Evolutionary conservation across 106 monocot species (phyloP), one percentile per base, ranked within the genome.

Genomic region (Vanilla planifolia): DNA sequence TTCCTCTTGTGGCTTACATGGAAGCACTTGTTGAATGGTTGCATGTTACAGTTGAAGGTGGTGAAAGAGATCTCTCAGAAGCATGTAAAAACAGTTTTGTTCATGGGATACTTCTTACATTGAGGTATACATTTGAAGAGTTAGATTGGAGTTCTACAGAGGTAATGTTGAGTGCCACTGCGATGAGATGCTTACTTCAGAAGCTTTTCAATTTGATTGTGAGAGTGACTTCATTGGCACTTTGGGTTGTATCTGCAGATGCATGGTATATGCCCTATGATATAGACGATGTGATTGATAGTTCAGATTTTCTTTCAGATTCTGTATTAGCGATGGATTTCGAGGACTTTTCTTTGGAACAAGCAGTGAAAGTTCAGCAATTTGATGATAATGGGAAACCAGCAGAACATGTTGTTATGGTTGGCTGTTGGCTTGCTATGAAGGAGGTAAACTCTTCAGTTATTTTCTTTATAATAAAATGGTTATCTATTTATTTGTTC

Each of bases 381-480:
- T 25, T 25, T 25, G 69, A 55, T 7, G 60, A 72, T 57, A 65
- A 77, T 53, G 68, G n/a, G 6, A 77, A 68, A 76, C 79, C 76
- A 59, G 55, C 71, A 13, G 77, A 86, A 42, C 98, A 98, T 36
- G 70, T 74, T 73, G 79, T 98, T 64, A 98, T 98, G 98, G 98
- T 98, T 68, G 98, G 92, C 32, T 98, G 92, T 50, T 98, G 98
- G 98, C 92, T 98, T 73, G 87, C 98, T 23, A 92, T 98, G 98
- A 98, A 98, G 60, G 98, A 98, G 98, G 98, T 98, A 66, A 67
- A 9, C 51, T 33, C 10, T 60, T 66, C 45, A 6, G 56, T 57
- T 17, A 17, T 19, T 21, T 20, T 57, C 10, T 57, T 22, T 35
- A 8, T 4, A 57, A 25, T 16, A 32, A 22, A 53, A 16, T 45